Evolutionary conservation across 371 early-diverging fungal species (phyloP), one percentile per base, ranked within the genome.

Genomic region (Zopfochytrium polystomum): DNA sequence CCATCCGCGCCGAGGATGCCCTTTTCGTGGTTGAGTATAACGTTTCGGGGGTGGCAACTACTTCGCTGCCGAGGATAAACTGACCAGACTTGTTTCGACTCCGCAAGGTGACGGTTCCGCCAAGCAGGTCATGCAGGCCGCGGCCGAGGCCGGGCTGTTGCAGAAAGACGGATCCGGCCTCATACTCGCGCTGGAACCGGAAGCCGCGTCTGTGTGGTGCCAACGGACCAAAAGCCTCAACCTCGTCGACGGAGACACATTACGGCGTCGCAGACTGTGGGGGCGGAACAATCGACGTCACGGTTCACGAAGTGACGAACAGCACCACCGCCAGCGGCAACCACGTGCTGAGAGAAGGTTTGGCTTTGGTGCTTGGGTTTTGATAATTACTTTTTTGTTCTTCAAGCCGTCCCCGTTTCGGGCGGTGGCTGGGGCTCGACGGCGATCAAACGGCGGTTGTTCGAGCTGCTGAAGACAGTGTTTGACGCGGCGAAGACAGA

Each of bases 351-450:
- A 7, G 25, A 46, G 20, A n/a, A 46, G 30, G 23, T 49, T 25
- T 13, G 20, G 26, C 22, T 52, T 9, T 52, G 49, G 9, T 7
- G 51, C 26, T 47, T 53, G 13, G 56, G 6, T n/a, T 13, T 3
- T 3, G 11, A 38, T 18, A 38, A 38, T 38, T 38, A 38, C 38
- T 11, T 38, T 38, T 38, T 38, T 38, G 38, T 38, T 6, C n/a
- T 5, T 42, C 11, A 9, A 61, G 44, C 23, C 11, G 35, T 33
- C 13, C 54, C 49, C 13, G 63, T 52, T 22, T 13, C 9, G 6
- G 63, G 63, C 22, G 57, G 55, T 6, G 33, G 27, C 29, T 56
- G 55, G 58, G 63, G 63, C 25, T 62, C 63, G 29, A 58, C 58
- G n/a, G 63, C 35, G 4, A 62, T 62, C 18, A 50, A 62, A 32